phyloP scores from a whole-genome alignment of 2,329 filamentous ascomycete species.

The Monosporascus cannonballus region DNA sequence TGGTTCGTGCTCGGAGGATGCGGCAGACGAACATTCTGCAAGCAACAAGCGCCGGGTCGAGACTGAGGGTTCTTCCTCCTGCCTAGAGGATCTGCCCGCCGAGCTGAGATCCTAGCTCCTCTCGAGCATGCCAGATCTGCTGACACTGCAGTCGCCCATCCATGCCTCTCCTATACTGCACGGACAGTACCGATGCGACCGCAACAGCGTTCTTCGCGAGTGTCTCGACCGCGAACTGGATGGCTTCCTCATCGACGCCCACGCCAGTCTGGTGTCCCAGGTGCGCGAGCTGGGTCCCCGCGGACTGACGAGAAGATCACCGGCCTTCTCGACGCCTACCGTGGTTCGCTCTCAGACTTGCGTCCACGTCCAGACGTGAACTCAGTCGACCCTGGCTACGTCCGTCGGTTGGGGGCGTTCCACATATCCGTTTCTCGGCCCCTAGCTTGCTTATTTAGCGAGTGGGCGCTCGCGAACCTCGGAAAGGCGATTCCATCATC shows the following conservation, averaged over 20 bases:
- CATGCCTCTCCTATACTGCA: conserved; percentile 15
- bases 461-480: conserved; percentile 5
- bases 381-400: neutral
- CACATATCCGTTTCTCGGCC: conserved; percentile 6
- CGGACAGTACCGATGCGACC: conserved; percentile 12
- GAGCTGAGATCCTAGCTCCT: conserved; percentile 10
- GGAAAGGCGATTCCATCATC: neutral
- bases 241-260: conserved; percentile 14
- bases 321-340: too few relatives aligned
- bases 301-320: too few relatives aligned
- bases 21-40: too few relatives aligned
- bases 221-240: conserved; percentile 12
- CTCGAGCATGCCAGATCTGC: conserved; percentile 10
- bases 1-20: too few relatives aligned
- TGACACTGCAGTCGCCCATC: conserved; percentile 7
- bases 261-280: conserved; percentile 10
- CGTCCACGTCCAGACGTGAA: neutral
- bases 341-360: neutral
- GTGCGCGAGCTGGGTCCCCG: conserved; percentile 2
- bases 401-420: conserved; percentile 7
- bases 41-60: too few relatives aligned
- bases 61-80: neutral
- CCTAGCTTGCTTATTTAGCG: conserved; percentile 1
- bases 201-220: conserved; percentile 9
- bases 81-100: conserved; percentile 5